phyloP scores from a whole-genome alignment of 2,329 filamentous ascomycete genomes.

The Macroventuria anomochaeta region DNA sequence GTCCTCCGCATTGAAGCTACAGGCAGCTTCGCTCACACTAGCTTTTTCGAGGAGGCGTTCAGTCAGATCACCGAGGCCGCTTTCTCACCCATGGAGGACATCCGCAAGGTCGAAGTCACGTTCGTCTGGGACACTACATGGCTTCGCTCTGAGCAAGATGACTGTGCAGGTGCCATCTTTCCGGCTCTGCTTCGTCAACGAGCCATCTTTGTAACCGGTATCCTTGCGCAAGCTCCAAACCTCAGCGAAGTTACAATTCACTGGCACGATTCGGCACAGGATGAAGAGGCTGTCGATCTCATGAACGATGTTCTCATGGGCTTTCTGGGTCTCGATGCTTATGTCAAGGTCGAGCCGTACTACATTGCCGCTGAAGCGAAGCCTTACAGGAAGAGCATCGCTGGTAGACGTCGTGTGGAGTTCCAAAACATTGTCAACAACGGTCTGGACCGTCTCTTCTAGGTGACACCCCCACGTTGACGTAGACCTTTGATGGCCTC shows the following conservation, averaged over 20 bases:
- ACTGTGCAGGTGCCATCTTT: constrained; percentile 32
- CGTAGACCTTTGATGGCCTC: background rate
- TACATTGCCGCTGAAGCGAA: constrained; percentile 34
- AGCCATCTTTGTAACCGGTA: constrained; percentile 29
- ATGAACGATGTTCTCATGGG: constrained; percentile 32
- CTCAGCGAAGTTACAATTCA: constrained; percentile 37
- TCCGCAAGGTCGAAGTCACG: constrained; percentile 39
- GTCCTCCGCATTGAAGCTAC: constrained; percentile 42
- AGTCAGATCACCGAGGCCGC: constrained; percentile 35
- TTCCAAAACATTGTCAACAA: constrained; percentile 37
- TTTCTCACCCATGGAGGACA: constrained; percentile 45
- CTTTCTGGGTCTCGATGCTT: constrained; percentile 31
- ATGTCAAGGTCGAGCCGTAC: constrained; percentile 35
- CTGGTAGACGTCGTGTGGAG: constrained; percentile 38
- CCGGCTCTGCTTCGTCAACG: constrained; percentile 38
- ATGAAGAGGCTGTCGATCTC: constrained; percentile 28
- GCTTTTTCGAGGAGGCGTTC: constrained; percentile 42
- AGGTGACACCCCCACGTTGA: background rate
- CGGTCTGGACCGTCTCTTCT: constrained; percentile 28
- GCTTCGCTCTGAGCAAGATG: constrained; percentile 31
- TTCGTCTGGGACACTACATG: constrained; percentile 47
- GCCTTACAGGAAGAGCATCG: constrained; percentile 32
- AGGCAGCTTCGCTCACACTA: constrained; percentile 41
- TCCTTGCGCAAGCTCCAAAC: constrained; percentile 34
- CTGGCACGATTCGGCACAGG: constrained; percentile 43